Evolutionary conservation across 179 eudicot genomes (phyloP).

Genomic region (Dionaea muscipula): DNA sequence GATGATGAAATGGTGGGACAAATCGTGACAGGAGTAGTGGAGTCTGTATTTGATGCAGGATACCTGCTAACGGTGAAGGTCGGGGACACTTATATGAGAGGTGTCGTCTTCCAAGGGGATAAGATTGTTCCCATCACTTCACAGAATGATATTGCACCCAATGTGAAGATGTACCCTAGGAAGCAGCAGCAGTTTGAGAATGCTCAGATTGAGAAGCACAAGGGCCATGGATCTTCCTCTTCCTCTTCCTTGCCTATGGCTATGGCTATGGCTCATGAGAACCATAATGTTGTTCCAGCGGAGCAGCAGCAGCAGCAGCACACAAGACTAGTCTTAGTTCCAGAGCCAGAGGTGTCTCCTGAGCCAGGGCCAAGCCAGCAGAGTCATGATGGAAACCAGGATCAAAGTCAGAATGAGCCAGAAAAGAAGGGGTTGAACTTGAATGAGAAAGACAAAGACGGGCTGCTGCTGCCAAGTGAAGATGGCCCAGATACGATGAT

Average conservation of each 20-base stretch:
- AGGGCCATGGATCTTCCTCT: not conserved
- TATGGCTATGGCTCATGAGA: not conserved
- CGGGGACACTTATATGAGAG: slow-evolving; percentile 18
- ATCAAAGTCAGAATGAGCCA: no score
- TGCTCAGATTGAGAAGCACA: not conserved
- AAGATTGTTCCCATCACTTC: slow-evolving; percentile 30
- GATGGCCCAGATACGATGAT: not conserved
- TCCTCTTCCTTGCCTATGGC: no score
- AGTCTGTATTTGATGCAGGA: slow-evolving; percentile 59
- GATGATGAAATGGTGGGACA: slow-evolving; percentile 45
- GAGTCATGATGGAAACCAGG: no score
- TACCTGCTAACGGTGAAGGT: slow-evolving; percentile 39
- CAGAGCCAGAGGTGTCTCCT: no score
- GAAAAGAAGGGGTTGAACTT: no score
- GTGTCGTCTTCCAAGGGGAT: slow-evolving; percentile 26
- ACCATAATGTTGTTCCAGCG: no score
- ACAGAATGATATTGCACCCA: slow-evolving; percentile 32
- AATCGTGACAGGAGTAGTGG: slow-evolving; percentile 52
- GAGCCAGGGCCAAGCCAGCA: no score
- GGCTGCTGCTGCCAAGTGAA: no score
- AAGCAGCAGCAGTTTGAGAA: slow-evolving; percentile 14
- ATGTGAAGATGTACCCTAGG: slow-evolving; percentile 25
- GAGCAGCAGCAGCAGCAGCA: no score
- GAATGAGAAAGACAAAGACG: no score
- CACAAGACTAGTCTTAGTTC: no score